Evolutionary conservation across 148 eudicot genomes (phyloP).

Genomic region (Cornus suecica): DNA sequence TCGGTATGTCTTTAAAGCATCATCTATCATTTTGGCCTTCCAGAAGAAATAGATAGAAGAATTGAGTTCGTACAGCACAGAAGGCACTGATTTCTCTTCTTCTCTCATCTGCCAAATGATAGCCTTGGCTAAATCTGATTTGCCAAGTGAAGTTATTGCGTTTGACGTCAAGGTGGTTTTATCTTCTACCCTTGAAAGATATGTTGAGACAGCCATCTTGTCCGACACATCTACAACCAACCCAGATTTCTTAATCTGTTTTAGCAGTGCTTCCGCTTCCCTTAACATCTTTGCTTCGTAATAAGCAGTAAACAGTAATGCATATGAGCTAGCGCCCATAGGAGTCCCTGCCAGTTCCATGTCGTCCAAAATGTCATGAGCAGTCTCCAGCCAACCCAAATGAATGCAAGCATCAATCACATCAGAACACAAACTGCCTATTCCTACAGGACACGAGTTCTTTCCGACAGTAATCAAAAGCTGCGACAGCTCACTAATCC

Average conservation of each 20-base stretch:
- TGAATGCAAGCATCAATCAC: slow-evolving; percentile 66
- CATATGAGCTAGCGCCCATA: slow-evolving; percentile 36
- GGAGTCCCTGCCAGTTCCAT: slow-evolving; percentile 43
- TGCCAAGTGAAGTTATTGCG: slow-evolving; percentile 17
- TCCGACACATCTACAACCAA: slow-evolving; percentile 21
- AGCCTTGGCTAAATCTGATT: slow-evolving; percentile 38
- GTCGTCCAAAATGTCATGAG: slow-evolving; percentile 92
- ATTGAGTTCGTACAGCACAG: slow-evolving; percentile 49
- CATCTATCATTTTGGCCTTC: slow-evolving; percentile 83
- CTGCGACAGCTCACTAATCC: slow-evolving; percentile 58
- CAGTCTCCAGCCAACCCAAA: slow-evolving; percentile 82
- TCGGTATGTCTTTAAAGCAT: slow-evolving; percentile 62
- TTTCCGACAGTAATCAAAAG: slow-evolving; percentile 51
- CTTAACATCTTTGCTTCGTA: slow-evolving; percentile 46
- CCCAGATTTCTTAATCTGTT: slow-evolving; percentile 55
- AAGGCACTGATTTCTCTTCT: slow-evolving; percentile 24
- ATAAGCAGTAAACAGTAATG: slow-evolving; percentile 58
- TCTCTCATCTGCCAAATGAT: slow-evolving; percentile 41
- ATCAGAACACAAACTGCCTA: slow-evolving; percentile 41
- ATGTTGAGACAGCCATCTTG: slow-evolving; percentile 20
- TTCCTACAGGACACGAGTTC: slow-evolving; percentile 19
- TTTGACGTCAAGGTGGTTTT: slow-evolving; percentile 10
- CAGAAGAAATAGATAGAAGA: slow-evolving; percentile 78
- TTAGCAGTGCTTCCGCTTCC: slow-evolving; percentile 59
- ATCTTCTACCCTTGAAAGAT: slow-evolving; percentile 21